Conservation (phyloP, 2,329 filamentous ascomycete species). For the Fusarium concolor region DNA sequence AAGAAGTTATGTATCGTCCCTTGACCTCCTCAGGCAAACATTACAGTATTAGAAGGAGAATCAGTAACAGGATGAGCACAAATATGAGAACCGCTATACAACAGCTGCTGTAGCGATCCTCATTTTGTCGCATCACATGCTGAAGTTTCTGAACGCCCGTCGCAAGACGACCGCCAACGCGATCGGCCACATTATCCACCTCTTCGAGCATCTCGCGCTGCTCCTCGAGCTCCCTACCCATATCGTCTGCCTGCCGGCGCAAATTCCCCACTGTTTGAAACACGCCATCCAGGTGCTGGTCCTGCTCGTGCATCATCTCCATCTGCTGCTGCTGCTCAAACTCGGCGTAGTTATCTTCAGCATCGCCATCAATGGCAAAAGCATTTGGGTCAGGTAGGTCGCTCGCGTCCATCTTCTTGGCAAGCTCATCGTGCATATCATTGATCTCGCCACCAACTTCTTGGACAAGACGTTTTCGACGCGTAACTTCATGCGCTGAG, state of each 20-base stretch:
- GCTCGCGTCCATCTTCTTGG: conserved; percentile 64
- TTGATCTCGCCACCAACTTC: conserved; percentile 92
- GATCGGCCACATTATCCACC: conserved; percentile 85
- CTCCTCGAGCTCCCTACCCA: conserved; percentile 96
- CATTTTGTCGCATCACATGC: conserved; percentile 87
- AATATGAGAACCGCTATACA: conserved; percentile 91
- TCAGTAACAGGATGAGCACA: conserved; percentile 85
- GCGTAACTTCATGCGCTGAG: conserved; percentile 81
- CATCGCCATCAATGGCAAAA: conserved; percentile 65
- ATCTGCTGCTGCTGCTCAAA: conserved; percentile 93
- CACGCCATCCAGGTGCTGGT: conserved; percentile 90
- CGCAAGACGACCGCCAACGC: conserved; percentile 86
- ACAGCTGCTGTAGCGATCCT: conserved; percentile 88
- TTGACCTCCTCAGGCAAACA: neutral
- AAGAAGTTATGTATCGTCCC: neutral
- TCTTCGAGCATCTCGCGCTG: conserved; percentile 89
- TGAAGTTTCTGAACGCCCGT: conserved; percentile 88
- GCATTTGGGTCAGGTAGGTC: conserved; percentile 66
- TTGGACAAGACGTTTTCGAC: conserved; percentile 83
- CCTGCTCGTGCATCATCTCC: conserved; percentile 94
- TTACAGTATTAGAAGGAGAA: conserved; percentile 76
- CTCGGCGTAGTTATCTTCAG: conserved; percentile 72
- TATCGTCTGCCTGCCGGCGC: conserved; percentile 89
- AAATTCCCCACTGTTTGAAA: conserved; percentile 94
- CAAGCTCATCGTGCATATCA: conserved; percentile 86